Evolutionary conservation across 108 stramenopile genomes (phyloP), one percentile per base, ranked within the genome.

Genomic region (Nitzschia sp.): DNA sequence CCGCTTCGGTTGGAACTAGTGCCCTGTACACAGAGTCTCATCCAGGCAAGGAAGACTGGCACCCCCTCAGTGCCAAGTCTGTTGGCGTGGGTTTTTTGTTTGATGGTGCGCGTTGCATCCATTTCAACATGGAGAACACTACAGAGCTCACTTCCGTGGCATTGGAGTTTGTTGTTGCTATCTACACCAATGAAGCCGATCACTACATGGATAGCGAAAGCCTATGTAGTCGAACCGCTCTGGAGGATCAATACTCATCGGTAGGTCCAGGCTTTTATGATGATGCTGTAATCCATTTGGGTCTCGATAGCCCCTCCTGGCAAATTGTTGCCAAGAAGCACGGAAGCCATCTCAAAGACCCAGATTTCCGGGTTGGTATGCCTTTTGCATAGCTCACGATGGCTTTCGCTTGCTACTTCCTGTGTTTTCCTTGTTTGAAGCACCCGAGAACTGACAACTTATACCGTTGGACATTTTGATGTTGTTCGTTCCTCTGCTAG

Each of bases 31-130:
- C 71, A 19, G 90, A 92, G 65, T 82, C 80, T 48, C 73, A 76
- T 63, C 86, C 84, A 2, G 90, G 90, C 54, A 68, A 73, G 10
- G 87, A 92, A 60, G 85, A 92, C 58, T 92, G 83, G 83, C 86
- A 85, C 50, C 82, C 85, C 0, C 56, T 92, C 5, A 44, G 42
- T 10, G 66, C 80, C 50, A 84, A 81, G 46, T 79, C 86, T 11
- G 69, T 75, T 14, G 90, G 87, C 22, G 56, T 92, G 39, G 86
- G 85, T 8, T 88, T 79, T 65, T 63, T 84, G 20, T 89, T 84
- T 52, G 87, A 86, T 63, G 90, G 90, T 17, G 84, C 87, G 7
- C 63, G 84, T 52, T 88, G 87, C 55, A 44, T 86, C 20, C 87
- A 88, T 44, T 92, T 88, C 57, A 78, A 66, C 39, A 52, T 86